Evolutionary conservation across 805 yeast genomes (phyloP), one percentile per base, ranked within the genome.

Genomic region (Lipomyces lipofer): DNA sequence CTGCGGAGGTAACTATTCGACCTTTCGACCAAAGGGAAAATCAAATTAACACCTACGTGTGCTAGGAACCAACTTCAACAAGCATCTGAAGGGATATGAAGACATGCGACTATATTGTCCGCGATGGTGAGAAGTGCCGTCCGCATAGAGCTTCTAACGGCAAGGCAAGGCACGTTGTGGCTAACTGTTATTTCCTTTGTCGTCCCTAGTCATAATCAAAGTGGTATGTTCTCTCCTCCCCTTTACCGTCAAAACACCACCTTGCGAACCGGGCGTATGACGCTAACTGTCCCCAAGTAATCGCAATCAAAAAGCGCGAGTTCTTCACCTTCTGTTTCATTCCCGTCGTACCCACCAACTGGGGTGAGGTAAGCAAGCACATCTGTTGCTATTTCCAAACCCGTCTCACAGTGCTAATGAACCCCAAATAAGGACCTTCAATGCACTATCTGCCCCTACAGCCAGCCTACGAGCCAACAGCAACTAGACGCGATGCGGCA

Each of bases 291-390:
- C 13, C 5, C 4, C 25, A 43, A 24, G 60, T 57, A 28, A 25
- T 54, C 19, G 53, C 56, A 15, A 25, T 45, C 9, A 67, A 67
- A 51, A 59, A 61, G 42, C 61, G 70, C 10, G 66, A 64, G 50
- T 67, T 67, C 54, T 65, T 67, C 55, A 67, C 71, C 2, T 47
- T 67, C 30, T 67, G 71, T 43, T 67, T 63, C 36, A 60, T 67
- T 1, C 71, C 71, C 4, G 28, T 67, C 15, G 60, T 67, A 13
- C 71, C 71, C 7, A 62, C 66, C 17, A 49, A 51, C 35, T 67
- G 64, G 63, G 66, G 66, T 8, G 47, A 42, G 21, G 58, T 52
- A 21, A 12, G n/a, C n/a, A 52, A n/a, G 43, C 29, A n/a, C n/a
- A n/a, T n/a, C n/a, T n/a, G n/a, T n/a, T n/a, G n/a, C n/a, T n/a